Base-by-base conservation (phyloP, 2,329 filamentous ascomycete species). In the Drechslerella coelobrocha region DNA sequence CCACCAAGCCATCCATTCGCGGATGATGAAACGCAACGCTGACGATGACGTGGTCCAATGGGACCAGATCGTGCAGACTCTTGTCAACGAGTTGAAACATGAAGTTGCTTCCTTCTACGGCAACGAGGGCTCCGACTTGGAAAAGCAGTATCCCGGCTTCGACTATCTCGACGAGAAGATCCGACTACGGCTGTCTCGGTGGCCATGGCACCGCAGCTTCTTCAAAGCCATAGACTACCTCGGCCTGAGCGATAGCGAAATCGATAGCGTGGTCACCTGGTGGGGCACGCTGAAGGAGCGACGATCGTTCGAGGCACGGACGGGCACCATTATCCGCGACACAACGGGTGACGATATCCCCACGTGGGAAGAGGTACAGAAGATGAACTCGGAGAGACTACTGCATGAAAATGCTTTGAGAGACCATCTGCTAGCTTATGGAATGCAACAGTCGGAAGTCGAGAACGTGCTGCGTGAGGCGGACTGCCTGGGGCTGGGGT, bases 191-290 rank as follows among this genome's bases (percentile, higher is more conserved):
- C 50, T 75, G 12, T 73, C 65, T 19, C 61, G 74, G 23, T 75
- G 74, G 66, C 61, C 69, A 14, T 72, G 61, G 48, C 74, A 75
- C 45, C 61, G 57, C 21, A 68, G 61, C 23, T 73, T 75, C 43
- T 75, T 74, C 56, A 73, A 68, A 29, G 73, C 73, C 17, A 72
- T 75, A 21, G 72, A 75, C 56, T 74, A 74, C 60, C 61, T 73
- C 2, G 72, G 61, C 24, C 54, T 75, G 23, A 74, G 69, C 41
- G 69, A 66, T 23, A 60, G 69, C 51, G 74, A 75, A 53, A 73
- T 75, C 19, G 73, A 75, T 51, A 63, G 68, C 21, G 72, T 74
- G 17, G 74, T 69, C 24, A 75, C 68, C 37, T 75, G 74, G 74
- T 74, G 73, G 61, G 74, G 74, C 14, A 74, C 69, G 4, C 54